These are phyloP conservation scores for Sanghuangporus weigelae DNA, from an alignment of 1,284 basidiomycete genomes.

Conservation along the genomic window DNA sequence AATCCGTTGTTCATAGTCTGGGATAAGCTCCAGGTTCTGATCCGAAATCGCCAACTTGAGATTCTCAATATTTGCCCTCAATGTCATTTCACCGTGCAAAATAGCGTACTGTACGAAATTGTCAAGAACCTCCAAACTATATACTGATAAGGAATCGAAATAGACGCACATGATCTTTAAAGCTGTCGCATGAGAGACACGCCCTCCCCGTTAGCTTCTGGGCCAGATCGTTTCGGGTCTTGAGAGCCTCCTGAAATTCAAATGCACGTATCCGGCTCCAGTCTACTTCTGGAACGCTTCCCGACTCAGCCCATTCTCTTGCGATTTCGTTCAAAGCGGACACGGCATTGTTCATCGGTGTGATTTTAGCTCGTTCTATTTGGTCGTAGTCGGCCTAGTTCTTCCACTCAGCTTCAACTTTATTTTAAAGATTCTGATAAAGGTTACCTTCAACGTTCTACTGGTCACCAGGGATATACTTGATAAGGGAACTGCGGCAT, in stretches of 20 bases:
- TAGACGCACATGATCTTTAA: conserved; percentile 43
- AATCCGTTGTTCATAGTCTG: conserved; percentile 95
- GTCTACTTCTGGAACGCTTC: conserved; percentile 68
- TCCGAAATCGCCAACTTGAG: conserved; percentile 86
- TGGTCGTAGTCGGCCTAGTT: conserved; percentile 64
- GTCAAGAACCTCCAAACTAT: background rate
- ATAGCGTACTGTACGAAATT: conserved; percentile 55
- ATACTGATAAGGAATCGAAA: background rate
- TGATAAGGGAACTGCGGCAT: conserved; percentile 62
- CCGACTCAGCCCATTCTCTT: conserved; percentile 47
- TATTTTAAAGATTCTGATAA: conserved; percentile 4
- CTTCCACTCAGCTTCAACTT: conserved; percentile 1
- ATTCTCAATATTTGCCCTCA: conserved; percentile 68
- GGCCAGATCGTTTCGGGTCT: conserved; percentile 49
- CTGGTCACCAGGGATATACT: conserved; percentile 78
- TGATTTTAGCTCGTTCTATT: conserved; percentile 63
- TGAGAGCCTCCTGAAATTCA: conserved; percentile 87
- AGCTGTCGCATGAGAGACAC: conserved; percentile 59
- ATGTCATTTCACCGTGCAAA: conserved; percentile 69
- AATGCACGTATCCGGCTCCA: conserved; percentile 82
- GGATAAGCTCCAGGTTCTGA: conserved; percentile 94
- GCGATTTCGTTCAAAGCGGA: conserved; percentile 44
- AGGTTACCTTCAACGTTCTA: conserved; percentile 61
- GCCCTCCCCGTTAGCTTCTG: conserved; percentile 38
- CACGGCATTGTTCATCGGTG: conserved; percentile 52